Conservation (phyloP, 176 grass and related monocot species). For the Raddia guianensis region DNA sequence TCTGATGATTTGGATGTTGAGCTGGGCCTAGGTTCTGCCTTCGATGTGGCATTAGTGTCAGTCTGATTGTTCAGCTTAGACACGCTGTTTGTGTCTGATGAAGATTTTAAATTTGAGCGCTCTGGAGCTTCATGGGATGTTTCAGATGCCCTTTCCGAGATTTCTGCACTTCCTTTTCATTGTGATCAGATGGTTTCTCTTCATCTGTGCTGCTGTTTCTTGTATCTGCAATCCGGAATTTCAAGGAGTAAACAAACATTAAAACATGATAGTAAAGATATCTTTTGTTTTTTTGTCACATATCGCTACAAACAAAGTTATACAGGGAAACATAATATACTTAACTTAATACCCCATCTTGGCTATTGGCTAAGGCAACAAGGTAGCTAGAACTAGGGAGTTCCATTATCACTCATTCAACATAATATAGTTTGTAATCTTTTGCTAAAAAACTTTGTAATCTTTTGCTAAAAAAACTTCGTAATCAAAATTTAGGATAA, state of each 20-base stretch:
- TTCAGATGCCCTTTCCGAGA: background rate
- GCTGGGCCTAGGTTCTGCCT: background rate
- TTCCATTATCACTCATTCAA: background rate
- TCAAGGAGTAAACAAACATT: conserved; percentile 14
- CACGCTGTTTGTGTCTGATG: conserved; percentile 6
- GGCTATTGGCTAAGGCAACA: conserved; percentile 11
- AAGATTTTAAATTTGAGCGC: background rate
- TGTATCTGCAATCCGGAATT: conserved; percentile 33
- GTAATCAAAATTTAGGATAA: background rate
- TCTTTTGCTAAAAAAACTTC: background rate
- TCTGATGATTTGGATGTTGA: background rate
- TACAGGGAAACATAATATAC: background rate
- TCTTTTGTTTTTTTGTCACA: background rate
- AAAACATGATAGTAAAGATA: background rate
- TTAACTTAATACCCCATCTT: background rate
- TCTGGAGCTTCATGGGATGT: background rate
- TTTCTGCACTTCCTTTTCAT: background rate
- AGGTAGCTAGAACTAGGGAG: background rate
- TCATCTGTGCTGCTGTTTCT: conserved; percentile 4
- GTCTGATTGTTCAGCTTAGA: conserved; percentile 3
- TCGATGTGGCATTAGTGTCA: background rate
- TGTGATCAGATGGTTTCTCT: background rate
- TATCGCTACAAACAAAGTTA: background rate
- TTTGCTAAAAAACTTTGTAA: too few species aligned
- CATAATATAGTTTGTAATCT: too few species aligned